phyloP scores from a whole-genome alignment of 495 filamentous ascomycete genomes.

The Platismatia glauca region DNA sequence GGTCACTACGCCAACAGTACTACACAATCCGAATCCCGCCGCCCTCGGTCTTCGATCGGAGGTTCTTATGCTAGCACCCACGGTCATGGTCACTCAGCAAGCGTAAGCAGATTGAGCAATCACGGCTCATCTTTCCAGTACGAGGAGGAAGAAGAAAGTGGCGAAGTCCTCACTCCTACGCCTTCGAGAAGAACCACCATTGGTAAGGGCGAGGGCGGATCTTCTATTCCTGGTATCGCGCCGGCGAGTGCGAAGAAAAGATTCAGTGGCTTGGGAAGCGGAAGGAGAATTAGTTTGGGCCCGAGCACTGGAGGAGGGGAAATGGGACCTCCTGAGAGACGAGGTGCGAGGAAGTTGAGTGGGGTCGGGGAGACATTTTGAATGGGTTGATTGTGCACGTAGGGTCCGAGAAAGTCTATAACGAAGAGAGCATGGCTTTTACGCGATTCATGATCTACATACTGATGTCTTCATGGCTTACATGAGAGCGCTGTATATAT shows the following conservation, averaged over 20 bases:
- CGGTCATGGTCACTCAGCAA: constrained; percentile 37
- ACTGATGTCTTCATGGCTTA: constrained; percentile 14
- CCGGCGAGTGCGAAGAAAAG: constrained; percentile 40
- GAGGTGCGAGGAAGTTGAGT: constrained; percentile 39
- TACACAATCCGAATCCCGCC: constrained; percentile 29
- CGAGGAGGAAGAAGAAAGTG: constrained; percentile 24
- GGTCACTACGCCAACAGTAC: constrained; percentile 34
- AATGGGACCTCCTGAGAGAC: constrained; percentile 45
- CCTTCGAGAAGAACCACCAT: constrained; percentile 44
- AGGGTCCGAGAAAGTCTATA: neutral
- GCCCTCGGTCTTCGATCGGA: constrained; percentile 50
- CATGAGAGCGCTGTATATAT: neutral
- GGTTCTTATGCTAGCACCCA: constrained; percentile 30
- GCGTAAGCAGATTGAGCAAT: constrained; percentile 29
- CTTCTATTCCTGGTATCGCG: constrained; percentile 37
- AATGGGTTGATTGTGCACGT: constrained; percentile 2
- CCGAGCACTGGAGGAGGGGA: constrained; percentile 39
- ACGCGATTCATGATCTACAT: constrained; percentile 12
- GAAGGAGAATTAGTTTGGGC: constrained; percentile 41
- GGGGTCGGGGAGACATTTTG: constrained; percentile 64
- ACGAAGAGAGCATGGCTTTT: neutral
- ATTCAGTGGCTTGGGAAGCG: constrained; percentile 19
- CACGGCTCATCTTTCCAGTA: constrained; percentile 14
- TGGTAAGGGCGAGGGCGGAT: constrained; percentile 44
- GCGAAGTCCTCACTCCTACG: constrained; percentile 36